Percentiles rank a stretch among this genome's conserved stretches.
Evolutionary conservation across 2,329 filamentous ascomycete genomes (phyloP).

Genomic region (Nannizziopsis arthrosporioides): DNA sequence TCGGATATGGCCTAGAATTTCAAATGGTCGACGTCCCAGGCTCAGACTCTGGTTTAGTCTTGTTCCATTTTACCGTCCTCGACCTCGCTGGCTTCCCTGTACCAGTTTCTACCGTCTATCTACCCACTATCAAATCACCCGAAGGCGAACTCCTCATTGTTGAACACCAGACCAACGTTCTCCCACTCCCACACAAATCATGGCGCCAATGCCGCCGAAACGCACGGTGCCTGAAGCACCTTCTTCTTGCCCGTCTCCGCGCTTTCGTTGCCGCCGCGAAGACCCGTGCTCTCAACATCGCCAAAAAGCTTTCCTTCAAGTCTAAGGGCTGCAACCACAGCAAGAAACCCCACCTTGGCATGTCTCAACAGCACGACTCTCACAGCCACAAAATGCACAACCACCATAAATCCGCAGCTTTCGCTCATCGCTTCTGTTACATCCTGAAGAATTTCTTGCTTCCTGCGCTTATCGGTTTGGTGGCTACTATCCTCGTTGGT

Average conservation of each 20-base stretch:
- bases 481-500: slow-evolving; percentile 36
- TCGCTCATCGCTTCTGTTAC: slow-evolving; percentile 31
- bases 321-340: slow-evolving; percentile 25
- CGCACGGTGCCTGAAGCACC: slow-evolving; percentile 28
- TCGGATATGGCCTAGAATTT: slow-evolving; percentile 36
- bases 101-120: slow-evolving; percentile 33
- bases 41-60: slow-evolving; percentile 25
- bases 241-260: slow-evolving; percentile 31
- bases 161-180: slow-evolving; percentile 29
- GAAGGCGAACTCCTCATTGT: slow-evolving; percentile 29
- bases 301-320: slow-evolving; percentile 21
- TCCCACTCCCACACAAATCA: slow-evolving; percentile 25
- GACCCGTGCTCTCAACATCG: slow-evolving; percentile 25
- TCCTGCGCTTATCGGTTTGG: slow-evolving; percentile 36
- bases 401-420: slow-evolving; percentile 23
- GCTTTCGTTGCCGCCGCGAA: slow-evolving; percentile 30
- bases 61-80: slow-evolving; percentile 36
- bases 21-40: slow-evolving; percentile 21
- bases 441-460: slow-evolving; percentile 36
- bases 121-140: slow-evolving; percentile 29
- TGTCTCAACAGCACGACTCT: slow-evolving; percentile 12
- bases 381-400: no score
- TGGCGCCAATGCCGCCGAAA: slow-evolving; percentile 36
- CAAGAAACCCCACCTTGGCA: background rate
- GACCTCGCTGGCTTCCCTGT: slow-evolving; percentile 34